Evolutionary conservation across 441 rosid genomes (phyloP), one percentile per base, ranked within the genome.

Genomic region (Erodium moschatum): DNA sequence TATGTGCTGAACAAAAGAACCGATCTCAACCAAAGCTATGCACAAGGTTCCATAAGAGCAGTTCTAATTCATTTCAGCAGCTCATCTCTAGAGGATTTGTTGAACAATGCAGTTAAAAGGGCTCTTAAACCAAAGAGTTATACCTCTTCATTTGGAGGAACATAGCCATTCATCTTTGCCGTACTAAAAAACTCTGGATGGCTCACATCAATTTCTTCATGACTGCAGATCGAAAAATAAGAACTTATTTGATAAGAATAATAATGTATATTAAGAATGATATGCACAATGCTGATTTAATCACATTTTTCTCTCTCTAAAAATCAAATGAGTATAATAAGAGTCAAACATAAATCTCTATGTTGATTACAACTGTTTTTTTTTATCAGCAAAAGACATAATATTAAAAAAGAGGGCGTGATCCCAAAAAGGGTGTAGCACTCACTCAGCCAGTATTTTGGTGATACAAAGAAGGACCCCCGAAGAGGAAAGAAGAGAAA

Each of bases 91-190:
- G 66, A 63, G 19, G 10, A 13, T 63, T n/a, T 13, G 20, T 29
- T 64, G 67, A 6, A 27, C 20, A 46, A 71, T 68, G 69, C n/a
- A 66, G 44, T 67, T 42, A 68, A 18, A 68, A 18, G 19, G 56
- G 16, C 16, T 44, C 58, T 24, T 4, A 67, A n/a, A 21, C 29
- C 38, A 61, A 76, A 67, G 5, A 62, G n/a, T 24, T 31, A 62
- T 72, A 91, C 97, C 96, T 91, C 98, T 81, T 84, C 78, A 70
- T 89, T 87, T 66, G 97, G 97, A 82, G 98, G 97, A 76, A 84
- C 77, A 58, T 94, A 94, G 70, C 97, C 94, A 88, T 89, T 89
- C 69, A 79, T 86, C 83, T 91, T 91, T 69, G 94, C 97, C 18
- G 97, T 72, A 67, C 85, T 81, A 68, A 91, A 91, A 78, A 94